phyloP scores from a whole-genome alignment of 805 yeast species.

The Candida manassasensis region DNA sequence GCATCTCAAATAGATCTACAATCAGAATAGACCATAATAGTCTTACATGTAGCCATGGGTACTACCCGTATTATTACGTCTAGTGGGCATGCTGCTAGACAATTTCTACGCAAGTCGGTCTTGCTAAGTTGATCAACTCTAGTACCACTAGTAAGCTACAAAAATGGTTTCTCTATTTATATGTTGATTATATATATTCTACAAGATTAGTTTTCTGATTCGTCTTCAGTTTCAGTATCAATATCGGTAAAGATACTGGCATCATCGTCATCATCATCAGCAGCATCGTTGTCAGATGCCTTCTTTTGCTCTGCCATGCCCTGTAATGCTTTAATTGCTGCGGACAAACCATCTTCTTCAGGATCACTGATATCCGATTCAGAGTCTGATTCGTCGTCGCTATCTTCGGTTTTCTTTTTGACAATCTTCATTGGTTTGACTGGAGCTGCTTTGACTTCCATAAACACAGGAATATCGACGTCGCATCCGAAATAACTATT shows the following conservation, averaged over 20 bases:
- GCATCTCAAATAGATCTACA: too few species aligned
- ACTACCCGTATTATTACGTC: too few species aligned
- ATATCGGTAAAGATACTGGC: slow-evolving; percentile 42
- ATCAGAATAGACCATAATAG: too few species aligned
- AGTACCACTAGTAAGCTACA: too few species aligned
- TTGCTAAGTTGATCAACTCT: too few species aligned
- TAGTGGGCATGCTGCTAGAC: too few species aligned
- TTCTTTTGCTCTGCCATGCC: slow-evolving; percentile 52
- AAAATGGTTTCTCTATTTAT: neutral
- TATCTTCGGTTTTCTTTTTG: slow-evolving; percentile 26
- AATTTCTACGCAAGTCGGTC: too few species aligned
- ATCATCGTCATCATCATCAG: slow-evolving; percentile 31
- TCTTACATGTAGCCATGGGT: too few species aligned
- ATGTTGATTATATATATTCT: slow-evolving; percentile 1
- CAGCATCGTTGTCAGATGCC: slow-evolving; percentile 20
- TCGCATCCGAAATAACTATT: slow-evolving; percentile 82
- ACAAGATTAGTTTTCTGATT: slow-evolving; percentile 17
- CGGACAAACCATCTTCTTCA: slow-evolving; percentile 71
- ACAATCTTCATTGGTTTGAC: slow-evolving; percentile 12
- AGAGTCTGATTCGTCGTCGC: slow-evolving; percentile 37
- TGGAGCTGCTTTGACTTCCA: slow-evolving; percentile 54
- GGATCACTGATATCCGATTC: slow-evolving; percentile 62
- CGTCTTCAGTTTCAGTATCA: slow-evolving; percentile 43
- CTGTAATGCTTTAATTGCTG: slow-evolving; percentile 65
- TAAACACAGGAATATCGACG: slow-evolving; percentile 60